Evolutionary conservation across 2,329 filamentous ascomycete genomes (phyloP), one percentile per base, ranked within the genome.

Genomic region (Talaromyces sp.): DNA sequence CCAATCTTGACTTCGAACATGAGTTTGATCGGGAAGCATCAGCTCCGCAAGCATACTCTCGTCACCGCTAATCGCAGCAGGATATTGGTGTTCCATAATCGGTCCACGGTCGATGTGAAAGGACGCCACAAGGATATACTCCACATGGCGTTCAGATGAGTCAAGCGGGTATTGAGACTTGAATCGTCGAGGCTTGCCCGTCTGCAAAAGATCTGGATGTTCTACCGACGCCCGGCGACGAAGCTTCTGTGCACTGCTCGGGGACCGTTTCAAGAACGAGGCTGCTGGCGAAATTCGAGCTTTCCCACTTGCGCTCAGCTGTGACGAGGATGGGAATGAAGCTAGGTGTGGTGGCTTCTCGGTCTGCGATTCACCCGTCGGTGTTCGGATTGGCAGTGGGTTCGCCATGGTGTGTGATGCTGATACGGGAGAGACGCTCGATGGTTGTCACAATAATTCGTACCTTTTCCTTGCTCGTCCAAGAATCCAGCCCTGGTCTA

Each of bases 41-140:
- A 99, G 85, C 80, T 99, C 95, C 6, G 95, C 95, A 72, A 99
- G 79, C 93, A 98, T 98, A 71, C 96, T 90, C 79, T 99, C 95
- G 73, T 99, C 94, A 34, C 95, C 94, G 57, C 92, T 97, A 65
- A 99, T 98, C 57, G 94, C 88, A 50, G 91, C 89, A 0, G 95
- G 95, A 73, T 94, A 99, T 73, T 99, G 95, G 74, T 99, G 93
- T 74, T 99, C 95, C 95, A 99, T 98, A 69, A 97, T 88, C 54
- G 94, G 94, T 3, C 95, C 95, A 59, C 91, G 88, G 75, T 98
- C 94, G 70, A 98, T 96, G 76, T 98, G 92, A 77, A 99, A 99
- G 2, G 92, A 96, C 4, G 95, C 95, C 60, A 99, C 95, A 59
- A 99, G 82, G 59, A 99, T 98, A 73, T 98, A 99, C 75, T 99